Evolutionary conservation across 2,329 filamentous ascomycete species (phyloP), one percentile per base, ranked within the genome.

Genomic region (Leptographium flavum): DNA sequence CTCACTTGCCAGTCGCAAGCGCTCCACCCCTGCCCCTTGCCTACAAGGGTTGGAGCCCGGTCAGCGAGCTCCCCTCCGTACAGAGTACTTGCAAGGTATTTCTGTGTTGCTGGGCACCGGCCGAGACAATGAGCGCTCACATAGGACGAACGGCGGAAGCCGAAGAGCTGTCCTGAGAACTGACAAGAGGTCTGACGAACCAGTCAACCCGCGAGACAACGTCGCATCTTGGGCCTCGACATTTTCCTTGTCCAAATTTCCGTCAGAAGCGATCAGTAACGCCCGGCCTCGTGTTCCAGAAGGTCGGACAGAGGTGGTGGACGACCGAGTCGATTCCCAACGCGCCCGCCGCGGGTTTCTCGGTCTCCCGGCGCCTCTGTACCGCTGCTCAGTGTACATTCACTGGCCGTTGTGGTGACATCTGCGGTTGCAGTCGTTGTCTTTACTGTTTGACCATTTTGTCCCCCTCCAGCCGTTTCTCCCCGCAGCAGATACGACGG

Each of bases 51-150:
- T n/a, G n/a, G n/a, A n/a, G n/a, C n/a, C n/a, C n/a, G n/a, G n/a
- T n/a, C n/a, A n/a, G n/a, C n/a, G n/a, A n/a, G n/a, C n/a, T n/a
- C n/a, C n/a, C n/a, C n/a, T n/a, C 27, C 27, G 27, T 28, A 28
- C 13, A 8, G 27, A 9, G 27, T 28, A 8, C 13, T 8, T 28
- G 13, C 27, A 11, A 28, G 17, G 3, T 38, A 19, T 15, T 25
- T 15, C 25, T 43, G 41, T 43, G 31, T 33, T n/a, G n/a, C n/a
- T n/a, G n/a, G n/a, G n/a, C n/a, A 47, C 32, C 43, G 43, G 46
- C 46, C 43, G 43, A 48, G 46, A 45, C 43, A 48, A 45, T 39
- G 42, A 41, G 32, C 28, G 28, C 4, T 17, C 39, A 22, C 27
- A 41, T 21, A 41, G 28, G 28, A 41, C 27, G 25, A 28, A 19